Conservation (phyloP, 768 basidiomycete genomes). For the Tricholoma matsutake region DNA sequence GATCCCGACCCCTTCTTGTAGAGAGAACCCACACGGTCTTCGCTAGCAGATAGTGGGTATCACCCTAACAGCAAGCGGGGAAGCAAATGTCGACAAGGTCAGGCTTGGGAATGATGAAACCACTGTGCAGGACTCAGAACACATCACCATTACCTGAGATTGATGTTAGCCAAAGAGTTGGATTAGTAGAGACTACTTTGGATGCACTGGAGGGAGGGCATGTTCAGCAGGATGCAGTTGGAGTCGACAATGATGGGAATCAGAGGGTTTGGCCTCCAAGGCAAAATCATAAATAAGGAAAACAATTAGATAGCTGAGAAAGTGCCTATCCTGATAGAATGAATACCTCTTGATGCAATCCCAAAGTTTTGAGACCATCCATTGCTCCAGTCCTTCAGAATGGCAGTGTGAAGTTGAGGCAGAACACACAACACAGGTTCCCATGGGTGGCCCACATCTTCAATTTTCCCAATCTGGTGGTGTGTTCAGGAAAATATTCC, state of each 20-base stretch:
- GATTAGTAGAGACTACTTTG: slow-evolving; percentile 3
- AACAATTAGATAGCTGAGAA: slow-evolving; percentile 1
- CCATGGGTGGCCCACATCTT: slow-evolving; percentile 1
- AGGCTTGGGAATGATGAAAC: neutral
- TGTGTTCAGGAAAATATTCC: slow-evolving; percentile 1
- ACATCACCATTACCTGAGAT: neutral
- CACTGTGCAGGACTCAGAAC: slow-evolving; percentile 2
- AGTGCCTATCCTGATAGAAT: neutral
- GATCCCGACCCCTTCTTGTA: no score
- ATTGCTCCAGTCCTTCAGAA: slow-evolving; percentile 2
- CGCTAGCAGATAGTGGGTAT: no score
- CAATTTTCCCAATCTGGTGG: neutral
- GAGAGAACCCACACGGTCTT: no score
- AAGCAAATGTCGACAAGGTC: neutral
- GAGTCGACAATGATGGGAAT: neutral
- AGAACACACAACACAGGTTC: neutral
- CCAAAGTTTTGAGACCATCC: slow-evolving; percentile 1
- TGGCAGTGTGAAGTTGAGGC: slow-evolving; percentile 1
- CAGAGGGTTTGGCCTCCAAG: neutral
- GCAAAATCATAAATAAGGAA: neutral
- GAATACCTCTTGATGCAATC: neutral
- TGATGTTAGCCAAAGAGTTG: slow-evolving; percentile 1
- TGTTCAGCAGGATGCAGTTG: slow-evolving; percentile 2
- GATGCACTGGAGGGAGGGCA: slow-evolving; percentile 4
- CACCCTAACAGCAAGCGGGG: neutral